Percentiles rank a stretch among this genome's conserved stretches.
Evolutionary conservation across 768 basidiomycete genomes (phyloP).

Genomic region (Amanita phalloides): DNA sequence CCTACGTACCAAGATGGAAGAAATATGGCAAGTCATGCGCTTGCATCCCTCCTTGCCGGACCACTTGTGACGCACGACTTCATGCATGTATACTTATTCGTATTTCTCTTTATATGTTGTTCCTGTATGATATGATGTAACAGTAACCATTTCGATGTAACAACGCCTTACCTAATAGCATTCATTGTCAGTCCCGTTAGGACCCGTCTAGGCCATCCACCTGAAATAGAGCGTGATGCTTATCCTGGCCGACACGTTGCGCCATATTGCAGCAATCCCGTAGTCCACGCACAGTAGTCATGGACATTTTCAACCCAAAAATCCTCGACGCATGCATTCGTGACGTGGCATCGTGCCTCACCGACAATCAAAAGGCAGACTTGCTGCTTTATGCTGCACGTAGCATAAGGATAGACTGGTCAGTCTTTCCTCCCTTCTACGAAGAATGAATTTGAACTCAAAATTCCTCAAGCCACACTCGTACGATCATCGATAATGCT

Average conservation of each 20-base stretch:
- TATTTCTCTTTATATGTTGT: no score
- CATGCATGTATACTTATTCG: no score
- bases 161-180: neutral
- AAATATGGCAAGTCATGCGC: no score
- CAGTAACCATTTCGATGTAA: neutral
- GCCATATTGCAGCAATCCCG: neutral
- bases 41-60: no score
- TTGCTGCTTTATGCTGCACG: constrained; percentile 75
- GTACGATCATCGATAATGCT: constrained; percentile 61
- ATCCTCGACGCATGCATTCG: constrained; percentile 71
- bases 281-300: constrained; percentile 11
- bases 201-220: neutral
- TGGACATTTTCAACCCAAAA: constrained; percentile 66
- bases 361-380: constrained; percentile 58
- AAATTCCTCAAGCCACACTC: constrained; percentile 31
- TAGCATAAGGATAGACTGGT: constrained; percentile 66
- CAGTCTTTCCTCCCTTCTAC: constrained; percentile 15
- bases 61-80: no score
- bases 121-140: neutral
- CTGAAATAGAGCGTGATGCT: neutral
- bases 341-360: constrained; percentile 46
- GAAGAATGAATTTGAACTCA: neutral
- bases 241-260: neutral
- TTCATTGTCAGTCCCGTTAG: neutral
- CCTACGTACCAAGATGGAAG: no score